A percentile compares a stretch with the other conserved stretches of the same genome.
These are phyloP conservation scores for Parathielavia hyrcaniae DNA, from an alignment of 495 filamentous ascomycete species.

Conservation along the genomic window DNA sequence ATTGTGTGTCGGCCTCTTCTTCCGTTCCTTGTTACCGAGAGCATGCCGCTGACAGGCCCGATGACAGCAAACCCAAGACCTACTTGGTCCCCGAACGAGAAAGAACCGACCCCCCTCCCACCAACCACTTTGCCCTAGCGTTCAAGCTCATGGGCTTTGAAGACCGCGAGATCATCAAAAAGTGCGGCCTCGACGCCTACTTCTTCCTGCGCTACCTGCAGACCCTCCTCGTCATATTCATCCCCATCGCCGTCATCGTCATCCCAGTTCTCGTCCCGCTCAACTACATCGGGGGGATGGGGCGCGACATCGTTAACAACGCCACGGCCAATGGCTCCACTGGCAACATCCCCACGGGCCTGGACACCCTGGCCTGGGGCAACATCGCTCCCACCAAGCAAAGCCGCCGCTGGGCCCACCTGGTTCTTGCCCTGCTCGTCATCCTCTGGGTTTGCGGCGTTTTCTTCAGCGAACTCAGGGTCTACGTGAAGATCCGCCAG, in stretches of 20 bases:
- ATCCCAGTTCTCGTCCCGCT: slow-evolving; percentile 82
- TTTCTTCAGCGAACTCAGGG: slow-evolving; percentile 78
- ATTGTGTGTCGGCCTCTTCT: slow-evolving; percentile 54
- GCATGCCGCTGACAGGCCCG: slow-evolving; percentile 2
- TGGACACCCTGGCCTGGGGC: slow-evolving; percentile 84
- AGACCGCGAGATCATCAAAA: slow-evolving; percentile 85
- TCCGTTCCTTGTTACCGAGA: background rate
- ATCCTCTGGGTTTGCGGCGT: slow-evolving; percentile 80
- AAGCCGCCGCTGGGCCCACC: slow-evolving; percentile 80
- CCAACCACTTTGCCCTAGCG: slow-evolving; percentile 64
- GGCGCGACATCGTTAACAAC: slow-evolving; percentile 45
- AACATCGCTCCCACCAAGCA: slow-evolving; percentile 70
- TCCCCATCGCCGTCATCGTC: slow-evolving; percentile 70
- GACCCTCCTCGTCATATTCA: slow-evolving; percentile 86
- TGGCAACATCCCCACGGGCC: slow-evolving; percentile 42
- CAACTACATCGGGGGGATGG: slow-evolving; percentile 69
- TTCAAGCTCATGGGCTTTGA: slow-evolving; percentile 65
- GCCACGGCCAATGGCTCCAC: slow-evolving; percentile 18
- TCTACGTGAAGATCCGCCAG: slow-evolving; percentile 92
- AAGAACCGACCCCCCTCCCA: slow-evolving; percentile 64
- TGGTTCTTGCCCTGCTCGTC: slow-evolving; percentile 72
- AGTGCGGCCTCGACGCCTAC: slow-evolving; percentile 94
- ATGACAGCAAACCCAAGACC: slow-evolving; percentile 69
- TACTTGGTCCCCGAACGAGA: slow-evolving; percentile 87
- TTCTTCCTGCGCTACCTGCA: slow-evolving; percentile 95